Evolutionary conservation across 1,284 basidiomycete genomes (phyloP).

Genomic region (Gomphus sp.): DNA sequence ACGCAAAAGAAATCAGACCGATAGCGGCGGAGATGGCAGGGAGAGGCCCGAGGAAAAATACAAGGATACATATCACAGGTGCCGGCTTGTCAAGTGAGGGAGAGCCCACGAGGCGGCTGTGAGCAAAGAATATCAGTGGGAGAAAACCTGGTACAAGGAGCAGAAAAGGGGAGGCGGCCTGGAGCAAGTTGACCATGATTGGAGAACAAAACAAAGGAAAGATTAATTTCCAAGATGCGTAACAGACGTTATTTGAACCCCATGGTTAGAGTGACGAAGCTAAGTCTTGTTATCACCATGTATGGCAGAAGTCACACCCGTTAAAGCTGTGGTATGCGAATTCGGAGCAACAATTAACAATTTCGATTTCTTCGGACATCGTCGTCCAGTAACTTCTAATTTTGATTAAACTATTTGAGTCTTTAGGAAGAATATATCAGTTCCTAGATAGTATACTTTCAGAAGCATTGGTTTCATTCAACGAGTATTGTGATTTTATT

Average conservation of each 20-base stretch:
- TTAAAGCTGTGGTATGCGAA: too few species aligned
- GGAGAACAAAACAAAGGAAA: neutral
- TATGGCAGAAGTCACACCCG: too few species aligned
- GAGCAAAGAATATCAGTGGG: constrained; percentile 6
- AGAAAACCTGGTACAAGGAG: constrained; percentile 8
- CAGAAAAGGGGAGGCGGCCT: neutral
- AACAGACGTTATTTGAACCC: neutral
- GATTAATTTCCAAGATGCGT: neutral
- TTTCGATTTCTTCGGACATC: neutral
- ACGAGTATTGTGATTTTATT: neutral
- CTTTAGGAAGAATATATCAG: neutral
- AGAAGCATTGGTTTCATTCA: neutral
- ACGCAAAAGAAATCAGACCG: neutral
- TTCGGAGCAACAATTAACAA: neutral
- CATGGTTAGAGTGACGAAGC: neutral
- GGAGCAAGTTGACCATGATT: neutral
- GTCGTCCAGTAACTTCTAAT: neutral
- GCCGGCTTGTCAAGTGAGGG: neutral
- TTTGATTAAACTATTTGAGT: neutral
- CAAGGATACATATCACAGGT: constrained; percentile 1
- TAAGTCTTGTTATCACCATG: neutral
- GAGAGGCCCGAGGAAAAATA: constrained; percentile 8
- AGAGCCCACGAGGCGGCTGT: neutral
- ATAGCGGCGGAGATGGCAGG: constrained; percentile 1
- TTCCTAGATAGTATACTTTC: neutral